These are phyloP conservation scores for Cyclotella sp. DNA, from an alignment of 108 stramenopile genomes.

Conservation along the genomic window DNA sequence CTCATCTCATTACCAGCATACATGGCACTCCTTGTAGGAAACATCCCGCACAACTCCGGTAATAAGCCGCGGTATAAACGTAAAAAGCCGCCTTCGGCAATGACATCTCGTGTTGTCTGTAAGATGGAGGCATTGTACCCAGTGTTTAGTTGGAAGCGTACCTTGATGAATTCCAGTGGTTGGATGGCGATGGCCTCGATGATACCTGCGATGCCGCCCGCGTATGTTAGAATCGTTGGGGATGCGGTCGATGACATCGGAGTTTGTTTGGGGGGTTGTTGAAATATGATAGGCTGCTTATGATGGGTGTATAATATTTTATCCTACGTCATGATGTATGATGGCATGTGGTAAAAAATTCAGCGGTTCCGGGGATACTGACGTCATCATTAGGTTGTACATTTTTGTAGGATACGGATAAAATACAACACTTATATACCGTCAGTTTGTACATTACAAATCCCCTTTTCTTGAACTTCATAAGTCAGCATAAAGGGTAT, in stretches of 20 bases:
- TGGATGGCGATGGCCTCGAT: constrained; percentile 20
- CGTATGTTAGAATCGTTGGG: constrained; percentile 19
- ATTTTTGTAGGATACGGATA: too few relatives aligned
- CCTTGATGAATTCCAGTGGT: constrained; percentile 27
- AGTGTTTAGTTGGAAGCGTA: constrained; percentile 33
- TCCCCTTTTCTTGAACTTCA: too few relatives aligned
- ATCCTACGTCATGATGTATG: too few relatives aligned
- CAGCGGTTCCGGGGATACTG: too few relatives aligned
- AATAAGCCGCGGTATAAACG: constrained; percentile 27
- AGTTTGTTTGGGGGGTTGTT: not conserved
- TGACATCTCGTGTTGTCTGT: not conserved
- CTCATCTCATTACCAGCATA: constrained; percentile 28
- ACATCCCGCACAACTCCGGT: constrained; percentile 27
- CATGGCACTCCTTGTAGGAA: constrained; percentile 32
- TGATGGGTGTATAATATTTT: too few relatives aligned
- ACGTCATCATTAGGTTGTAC: too few relatives aligned
- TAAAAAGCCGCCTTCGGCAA: constrained; percentile 15
- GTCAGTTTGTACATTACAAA: too few relatives aligned
- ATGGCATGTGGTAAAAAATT: too few relatives aligned
- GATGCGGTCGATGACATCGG: constrained; percentile 27
- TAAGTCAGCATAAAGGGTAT: too few relatives aligned
- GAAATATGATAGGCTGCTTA: not conserved
- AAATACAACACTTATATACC: too few relatives aligned
- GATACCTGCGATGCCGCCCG: constrained; percentile 29
- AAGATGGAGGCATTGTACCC: constrained; percentile 12